Conservation (phyloP, 148 eudicot species). For the Silene latifolia region DNA sequence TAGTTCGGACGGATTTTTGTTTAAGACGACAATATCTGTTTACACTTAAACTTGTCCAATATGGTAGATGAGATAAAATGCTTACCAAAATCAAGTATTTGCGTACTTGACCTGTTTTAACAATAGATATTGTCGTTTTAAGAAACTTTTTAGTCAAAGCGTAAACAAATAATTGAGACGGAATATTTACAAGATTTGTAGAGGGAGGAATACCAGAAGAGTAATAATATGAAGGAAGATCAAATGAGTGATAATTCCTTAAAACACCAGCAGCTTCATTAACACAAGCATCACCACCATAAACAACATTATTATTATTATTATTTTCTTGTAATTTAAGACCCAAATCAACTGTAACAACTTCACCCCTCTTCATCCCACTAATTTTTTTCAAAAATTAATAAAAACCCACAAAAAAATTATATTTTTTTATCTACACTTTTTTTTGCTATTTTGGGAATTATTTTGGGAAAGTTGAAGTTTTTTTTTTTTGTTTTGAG, state of each 20-base stretch:
- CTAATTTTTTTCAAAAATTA: neutral
- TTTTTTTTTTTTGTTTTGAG: too few species aligned
- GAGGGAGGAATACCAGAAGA: constrained; percentile 49
- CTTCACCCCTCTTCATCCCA: constrained; percentile 2
- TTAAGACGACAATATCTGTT: too few species aligned
- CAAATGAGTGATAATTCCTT: constrained; percentile 41
- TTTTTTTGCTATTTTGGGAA: neutral
- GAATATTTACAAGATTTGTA: too few species aligned
- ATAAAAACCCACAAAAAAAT: neutral
- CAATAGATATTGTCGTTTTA: too few species aligned
- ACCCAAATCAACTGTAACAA: constrained; percentile 28
- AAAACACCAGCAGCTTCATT: constrained; percentile 1
- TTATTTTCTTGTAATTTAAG: constrained; percentile 21
- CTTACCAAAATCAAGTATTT: too few species aligned
- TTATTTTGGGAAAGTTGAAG: neutral
- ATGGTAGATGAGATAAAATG: too few species aligned
- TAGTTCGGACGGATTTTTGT: too few species aligned
- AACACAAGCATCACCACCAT: constrained; percentile 8
- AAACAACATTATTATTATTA: neutral
- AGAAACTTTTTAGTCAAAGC: too few species aligned
- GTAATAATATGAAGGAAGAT: constrained; percentile 28
- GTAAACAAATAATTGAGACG: too few species aligned
- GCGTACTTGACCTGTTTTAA: too few species aligned
- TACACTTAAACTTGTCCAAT: too few species aligned
- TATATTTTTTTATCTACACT: neutral